Conservation (phyloP, 129 eudicot species). For the Chrysanthemum lavandulifolium region DNA sequence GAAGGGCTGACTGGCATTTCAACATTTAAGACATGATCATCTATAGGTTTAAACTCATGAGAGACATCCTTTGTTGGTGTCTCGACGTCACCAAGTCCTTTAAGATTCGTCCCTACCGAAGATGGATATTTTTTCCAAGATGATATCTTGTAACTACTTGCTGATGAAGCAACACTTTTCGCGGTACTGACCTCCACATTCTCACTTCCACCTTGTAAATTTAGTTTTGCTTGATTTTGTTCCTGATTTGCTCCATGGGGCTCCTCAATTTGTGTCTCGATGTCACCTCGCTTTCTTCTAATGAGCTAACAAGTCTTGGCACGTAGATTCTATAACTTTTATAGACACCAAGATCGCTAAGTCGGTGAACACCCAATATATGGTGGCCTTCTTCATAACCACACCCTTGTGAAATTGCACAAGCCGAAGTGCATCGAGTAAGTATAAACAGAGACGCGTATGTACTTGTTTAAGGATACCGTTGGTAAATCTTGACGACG, state of each 20-base stretch:
- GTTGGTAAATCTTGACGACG: slow-evolving; percentile 91
- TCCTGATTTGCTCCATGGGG: slow-evolving; percentile 15
- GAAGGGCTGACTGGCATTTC: slow-evolving; percentile 46
- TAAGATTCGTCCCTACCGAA: slow-evolving; percentile 52
- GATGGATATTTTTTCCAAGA: slow-evolving; percentile 85
- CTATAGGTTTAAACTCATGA: slow-evolving; percentile 41
- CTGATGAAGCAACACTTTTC: slow-evolving; percentile 58
- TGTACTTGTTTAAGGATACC: slow-evolving; percentile 84
- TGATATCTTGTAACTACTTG: slow-evolving; percentile 62
- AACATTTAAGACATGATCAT: slow-evolving; percentile 35
- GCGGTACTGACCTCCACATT: slow-evolving; percentile 64
- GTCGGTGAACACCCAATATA: slow-evolving; percentile 59
- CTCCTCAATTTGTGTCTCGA: slow-evolving; percentile 33
- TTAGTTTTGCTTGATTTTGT: slow-evolving; percentile 34
- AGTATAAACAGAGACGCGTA: slow-evolving; percentile 90
- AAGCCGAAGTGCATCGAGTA: slow-evolving; percentile 92
- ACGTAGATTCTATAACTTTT: slow-evolving; percentile 39
- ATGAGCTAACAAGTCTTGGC: slow-evolving; percentile 33
- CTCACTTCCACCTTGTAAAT: slow-evolving; percentile 30
- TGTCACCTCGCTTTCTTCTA: slow-evolving; percentile 42
- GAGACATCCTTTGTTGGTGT: slow-evolving; percentile 42
- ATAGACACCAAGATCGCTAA: slow-evolving; percentile 85
- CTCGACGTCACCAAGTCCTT: slow-evolving; percentile 47
- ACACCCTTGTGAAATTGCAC: slow-evolving; percentile 93
- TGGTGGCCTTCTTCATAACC: slow-evolving; percentile 82